Percentiles rank a stretch among this genome's conserved stretches.
phyloP scores from a whole-genome alignment of 495 filamentous ascomycete species.

The Lophiotrema nucula region DNA sequence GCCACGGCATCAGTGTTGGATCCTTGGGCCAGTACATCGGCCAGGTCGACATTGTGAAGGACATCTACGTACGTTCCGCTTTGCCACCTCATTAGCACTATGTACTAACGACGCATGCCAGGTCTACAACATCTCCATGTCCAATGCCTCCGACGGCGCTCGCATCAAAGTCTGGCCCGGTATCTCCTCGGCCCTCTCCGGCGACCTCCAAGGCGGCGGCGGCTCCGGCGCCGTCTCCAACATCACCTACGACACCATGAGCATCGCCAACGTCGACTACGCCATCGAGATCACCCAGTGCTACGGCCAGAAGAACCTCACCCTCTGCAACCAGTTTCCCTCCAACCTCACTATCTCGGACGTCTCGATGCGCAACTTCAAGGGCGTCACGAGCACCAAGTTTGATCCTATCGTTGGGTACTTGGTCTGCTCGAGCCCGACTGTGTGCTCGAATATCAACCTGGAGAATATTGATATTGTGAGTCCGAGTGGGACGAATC shows the following conservation, averaged over 20 bases:
- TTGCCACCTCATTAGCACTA: not conserved
- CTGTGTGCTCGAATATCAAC: conserved; percentile 53
- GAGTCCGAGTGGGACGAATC: conserved; percentile 50
- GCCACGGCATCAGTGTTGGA: conserved; percentile 71
- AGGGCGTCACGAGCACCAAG: conserved; percentile 53
- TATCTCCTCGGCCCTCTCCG: conserved; percentile 43
- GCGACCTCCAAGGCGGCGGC: conserved; percentile 61
- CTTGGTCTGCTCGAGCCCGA: conserved; percentile 57
- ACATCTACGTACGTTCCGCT: conserved; percentile 46
- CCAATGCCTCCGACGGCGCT: conserved; percentile 63
- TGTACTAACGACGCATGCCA: not conserved
- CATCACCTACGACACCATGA: conserved; percentile 57
- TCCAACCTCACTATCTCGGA: conserved; percentile 59
- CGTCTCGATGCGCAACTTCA: conserved; percentile 31
- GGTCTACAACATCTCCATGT: conserved; percentile 67
- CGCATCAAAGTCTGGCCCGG: conserved; percentile 73
- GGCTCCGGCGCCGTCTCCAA: conserved; percentile 54
- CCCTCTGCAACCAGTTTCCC: conserved; percentile 60
- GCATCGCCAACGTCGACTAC: conserved; percentile 60
- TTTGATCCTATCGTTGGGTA: conserved; percentile 50
- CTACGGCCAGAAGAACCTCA: conserved; percentile 63
- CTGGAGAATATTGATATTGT: conserved; percentile 48
- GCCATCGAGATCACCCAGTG: conserved; percentile 66
- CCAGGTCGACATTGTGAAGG: conserved; percentile 63
- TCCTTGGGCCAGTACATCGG: conserved; percentile 66